Evolutionary conservation across 2,329 filamentous ascomycete species (phyloP).

Genomic region (Seiridium cupressi): DNA sequence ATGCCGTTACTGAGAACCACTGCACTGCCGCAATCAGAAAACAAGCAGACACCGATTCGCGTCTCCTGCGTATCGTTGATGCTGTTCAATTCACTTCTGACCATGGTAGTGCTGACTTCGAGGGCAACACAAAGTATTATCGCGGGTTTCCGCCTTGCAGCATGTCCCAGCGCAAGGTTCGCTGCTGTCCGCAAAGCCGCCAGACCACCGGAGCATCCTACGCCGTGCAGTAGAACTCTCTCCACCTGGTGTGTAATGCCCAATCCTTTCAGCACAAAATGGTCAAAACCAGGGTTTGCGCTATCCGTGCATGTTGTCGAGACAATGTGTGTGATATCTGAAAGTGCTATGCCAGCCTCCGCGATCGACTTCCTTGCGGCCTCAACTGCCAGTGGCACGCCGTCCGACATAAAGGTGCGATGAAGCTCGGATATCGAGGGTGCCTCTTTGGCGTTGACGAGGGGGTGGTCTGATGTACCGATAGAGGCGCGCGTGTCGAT

Average conservation of each 20-base stretch:
- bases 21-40: constrained; percentile 70
- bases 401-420: constrained; percentile 52
- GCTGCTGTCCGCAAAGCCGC: constrained; percentile 62
- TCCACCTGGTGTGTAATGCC: constrained; percentile 58
- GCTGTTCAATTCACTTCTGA: constrained; percentile 64
- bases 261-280: constrained; percentile 59
- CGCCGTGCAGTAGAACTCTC: constrained; percentile 63
- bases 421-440: constrained; percentile 57
- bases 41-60: constrained; percentile 64
- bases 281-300: constrained; percentile 67
- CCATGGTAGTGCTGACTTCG: constrained; percentile 60
- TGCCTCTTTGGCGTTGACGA: constrained; percentile 53
- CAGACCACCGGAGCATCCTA: constrained; percentile 65
- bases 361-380: constrained; percentile 54
- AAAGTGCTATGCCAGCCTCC: constrained; percentile 49
- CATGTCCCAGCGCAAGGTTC: constrained; percentile 63
- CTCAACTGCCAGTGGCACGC: constrained; percentile 54
- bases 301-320: constrained; percentile 69
- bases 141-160: constrained; percentile 56
- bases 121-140: constrained; percentile 64
- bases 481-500: constrained; percentile 63
- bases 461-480: constrained; percentile 57
- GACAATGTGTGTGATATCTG: constrained; percentile 64
- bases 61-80: constrained; percentile 58
- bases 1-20: constrained; percentile 63